phyloP scores from a whole-genome alignment of 139 green algal genomes.

The Yamagishiella unicocca region DNA sequence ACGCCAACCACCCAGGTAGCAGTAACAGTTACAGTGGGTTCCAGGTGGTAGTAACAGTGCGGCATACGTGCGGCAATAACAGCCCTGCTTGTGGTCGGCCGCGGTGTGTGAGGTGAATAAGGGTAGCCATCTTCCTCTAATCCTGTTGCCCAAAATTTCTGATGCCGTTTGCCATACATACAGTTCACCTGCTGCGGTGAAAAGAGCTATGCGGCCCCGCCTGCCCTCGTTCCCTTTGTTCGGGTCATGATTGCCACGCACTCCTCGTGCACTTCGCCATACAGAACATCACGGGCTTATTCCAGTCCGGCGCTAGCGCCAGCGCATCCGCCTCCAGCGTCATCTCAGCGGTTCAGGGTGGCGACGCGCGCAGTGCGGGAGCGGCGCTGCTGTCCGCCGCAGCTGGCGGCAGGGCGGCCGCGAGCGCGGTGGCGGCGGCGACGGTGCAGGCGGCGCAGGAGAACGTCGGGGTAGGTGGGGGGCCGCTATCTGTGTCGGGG shows the following conservation, averaged over 20 bases:
- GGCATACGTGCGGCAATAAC: too few relatives aligned
- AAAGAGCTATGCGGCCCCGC: too few relatives aligned
- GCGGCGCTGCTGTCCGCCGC: conserved; percentile 25
- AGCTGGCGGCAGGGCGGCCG: background rate
- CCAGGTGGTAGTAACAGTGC: background rate
- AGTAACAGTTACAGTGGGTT: too few relatives aligned
- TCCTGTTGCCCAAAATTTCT: too few relatives aligned
- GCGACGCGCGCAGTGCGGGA: background rate
- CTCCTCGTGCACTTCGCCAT: too few relatives aligned
- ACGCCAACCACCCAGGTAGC: background rate
- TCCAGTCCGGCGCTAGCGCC: background rate
- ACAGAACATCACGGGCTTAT: background rate
- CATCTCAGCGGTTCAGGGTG: background rate
- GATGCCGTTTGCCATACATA: too few relatives aligned
- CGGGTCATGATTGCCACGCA: too few relatives aligned
- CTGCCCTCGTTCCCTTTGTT: too few relatives aligned
- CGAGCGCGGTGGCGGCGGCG: background rate
- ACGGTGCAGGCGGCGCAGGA: background rate
- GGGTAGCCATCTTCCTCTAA: too few relatives aligned
- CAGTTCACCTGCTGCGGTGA: too few relatives aligned
- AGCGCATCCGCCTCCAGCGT: conserved; percentile 19
- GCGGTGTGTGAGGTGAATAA: too few relatives aligned
- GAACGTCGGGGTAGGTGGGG: background rate
- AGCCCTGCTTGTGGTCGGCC: too few relatives aligned
- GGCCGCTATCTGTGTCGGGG: background rate